These are phyloP conservation scores for Sphagnum contortum DNA, from an alignment of 225 moss, liverwort and hornwort species.

Conservation along the genomic window DNA sequence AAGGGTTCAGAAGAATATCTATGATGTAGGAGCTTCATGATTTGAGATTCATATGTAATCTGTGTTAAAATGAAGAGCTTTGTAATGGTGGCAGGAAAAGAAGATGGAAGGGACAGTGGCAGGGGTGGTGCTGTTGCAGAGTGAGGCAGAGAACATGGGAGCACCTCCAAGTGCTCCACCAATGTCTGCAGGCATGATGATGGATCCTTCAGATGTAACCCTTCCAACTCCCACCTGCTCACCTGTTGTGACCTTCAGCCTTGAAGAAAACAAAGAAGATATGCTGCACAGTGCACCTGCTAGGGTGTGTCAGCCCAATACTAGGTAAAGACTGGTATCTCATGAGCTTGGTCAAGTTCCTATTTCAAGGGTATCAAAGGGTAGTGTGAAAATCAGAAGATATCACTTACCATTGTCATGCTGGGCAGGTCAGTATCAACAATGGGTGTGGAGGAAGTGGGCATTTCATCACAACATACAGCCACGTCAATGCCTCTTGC, in stretches of 20 bases:
- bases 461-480: conserved; percentile 38
- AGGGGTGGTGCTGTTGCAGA: conserved; percentile 11
- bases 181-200: conserved; percentile 49
- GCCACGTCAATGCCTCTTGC: conserved; percentile 39
- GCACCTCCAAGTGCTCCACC: conserved; percentile 89
- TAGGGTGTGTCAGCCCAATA: conserved; percentile 31
- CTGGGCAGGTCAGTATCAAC: conserved; percentile 45
- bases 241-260: conserved; percentile 26
- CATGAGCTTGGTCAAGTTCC: neutral
- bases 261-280: conserved; percentile 2
- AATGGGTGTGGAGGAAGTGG: conserved; percentile 29
- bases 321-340: conserved; percentile 25
- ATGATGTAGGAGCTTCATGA: no score
- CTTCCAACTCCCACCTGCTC: conserved; percentile 14
- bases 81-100: conserved; percentile 1
- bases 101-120: conserved; percentile 8
- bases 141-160: conserved; percentile 27
- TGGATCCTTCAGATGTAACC: conserved; percentile 22
- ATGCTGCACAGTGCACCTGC: conserved; percentile 24
- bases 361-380: no score
- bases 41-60: no score
- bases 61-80: no score
- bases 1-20: no score
- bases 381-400: neutral
- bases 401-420: neutral